Evolutionary conservation across 1,284 basidiomycete genomes (phyloP).

Genomic region (Puccinia brachypodii): DNA sequence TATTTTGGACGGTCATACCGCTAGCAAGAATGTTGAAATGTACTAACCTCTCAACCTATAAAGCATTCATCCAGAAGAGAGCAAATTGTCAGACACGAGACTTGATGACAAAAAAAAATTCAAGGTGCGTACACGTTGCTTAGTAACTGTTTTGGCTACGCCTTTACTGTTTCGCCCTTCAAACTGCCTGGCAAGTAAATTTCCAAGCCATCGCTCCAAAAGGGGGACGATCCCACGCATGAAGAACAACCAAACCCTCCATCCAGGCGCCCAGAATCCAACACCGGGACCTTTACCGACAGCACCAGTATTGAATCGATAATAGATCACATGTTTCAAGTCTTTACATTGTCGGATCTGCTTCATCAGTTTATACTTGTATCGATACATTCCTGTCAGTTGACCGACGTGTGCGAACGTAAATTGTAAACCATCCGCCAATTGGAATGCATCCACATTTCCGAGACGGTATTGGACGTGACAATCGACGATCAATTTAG

Average conservation of each 20-base stretch:
- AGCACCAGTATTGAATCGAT: conserved; percentile 98
- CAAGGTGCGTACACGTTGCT: conserved; percentile 77
- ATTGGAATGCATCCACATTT: conserved; percentile 98
- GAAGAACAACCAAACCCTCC: conserved; percentile 99
- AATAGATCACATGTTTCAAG: conserved; percentile 94
- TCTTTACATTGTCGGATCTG: conserved; percentile 99
- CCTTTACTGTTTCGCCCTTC: conserved; percentile 95
- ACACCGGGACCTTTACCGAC: conserved; percentile 99
- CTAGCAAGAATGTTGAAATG: too few relatives aligned
- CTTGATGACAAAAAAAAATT: not conserved
- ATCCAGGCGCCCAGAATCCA: conserved; percentile 99
- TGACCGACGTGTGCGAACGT: conserved; percentile 97
- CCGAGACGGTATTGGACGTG: conserved; percentile 98
- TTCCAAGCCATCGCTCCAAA: conserved; percentile 95
- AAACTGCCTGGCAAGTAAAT: conserved; percentile 95
- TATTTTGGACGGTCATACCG: not conserved
- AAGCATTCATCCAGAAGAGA: conserved; percentile 18
- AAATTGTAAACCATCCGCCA: conserved; percentile 97
- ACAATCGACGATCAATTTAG: conserved; percentile 97
- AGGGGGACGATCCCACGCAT: conserved; percentile 98
- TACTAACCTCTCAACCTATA: conserved; percentile 26
- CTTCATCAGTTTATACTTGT: conserved; percentile 99
- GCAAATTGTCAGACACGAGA: not conserved
- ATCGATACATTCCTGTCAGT: conserved; percentile 95
- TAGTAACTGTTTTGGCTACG: conserved; percentile 76